Evolutionary conservation across 2,329 filamentous ascomycete species (phyloP).

Genomic region (Verticillium zaregamsianum): DNA sequence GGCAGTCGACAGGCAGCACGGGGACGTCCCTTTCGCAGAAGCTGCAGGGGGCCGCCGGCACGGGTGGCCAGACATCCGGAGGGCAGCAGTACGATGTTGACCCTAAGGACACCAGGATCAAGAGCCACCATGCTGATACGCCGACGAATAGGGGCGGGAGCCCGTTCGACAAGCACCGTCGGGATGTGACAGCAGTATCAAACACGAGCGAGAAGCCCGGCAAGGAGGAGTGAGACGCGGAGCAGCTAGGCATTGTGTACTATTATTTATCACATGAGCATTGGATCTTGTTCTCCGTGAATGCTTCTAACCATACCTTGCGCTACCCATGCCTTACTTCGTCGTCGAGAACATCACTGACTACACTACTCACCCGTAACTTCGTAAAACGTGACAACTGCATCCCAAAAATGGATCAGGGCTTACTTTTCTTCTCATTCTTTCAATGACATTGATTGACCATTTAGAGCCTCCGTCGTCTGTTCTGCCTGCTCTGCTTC

Average conservation of each 20-base stretch:
- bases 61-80: conserved; percentile 14
- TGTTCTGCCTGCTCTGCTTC: not conserved
- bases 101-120: conserved; percentile 9
- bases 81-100: conserved; percentile 5
- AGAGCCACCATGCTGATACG: conserved; percentile 9
- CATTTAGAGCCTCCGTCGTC: not conserved
- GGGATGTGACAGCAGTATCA: conserved; percentile 7
- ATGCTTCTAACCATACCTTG: too few relatives aligned
- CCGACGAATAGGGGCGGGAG: conserved; percentile 12
- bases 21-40: conserved; percentile 4
- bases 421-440: too few relatives aligned
- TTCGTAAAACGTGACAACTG: too few relatives aligned
- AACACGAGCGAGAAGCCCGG: not conserved
- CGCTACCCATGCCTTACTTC: too few relatives aligned
- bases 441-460: too few relatives aligned
- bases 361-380: too few relatives aligned
- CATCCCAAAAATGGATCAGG: too few relatives aligned
- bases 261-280: too few relatives aligned
- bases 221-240: not conserved
- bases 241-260: not conserved
- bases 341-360: too few relatives aligned
- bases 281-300: too few relatives aligned
- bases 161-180: conserved; percentile 11
- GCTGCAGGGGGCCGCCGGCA: conserved; percentile 18
- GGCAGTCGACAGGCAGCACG: not conserved